A percentile compares a stretch with the other conserved stretches of the same genome.
Evolutionary conservation across 2,329 filamentous ascomycete genomes (phyloP).

Genomic region (Nothophaeocryptopus gaeumannii): DNA sequence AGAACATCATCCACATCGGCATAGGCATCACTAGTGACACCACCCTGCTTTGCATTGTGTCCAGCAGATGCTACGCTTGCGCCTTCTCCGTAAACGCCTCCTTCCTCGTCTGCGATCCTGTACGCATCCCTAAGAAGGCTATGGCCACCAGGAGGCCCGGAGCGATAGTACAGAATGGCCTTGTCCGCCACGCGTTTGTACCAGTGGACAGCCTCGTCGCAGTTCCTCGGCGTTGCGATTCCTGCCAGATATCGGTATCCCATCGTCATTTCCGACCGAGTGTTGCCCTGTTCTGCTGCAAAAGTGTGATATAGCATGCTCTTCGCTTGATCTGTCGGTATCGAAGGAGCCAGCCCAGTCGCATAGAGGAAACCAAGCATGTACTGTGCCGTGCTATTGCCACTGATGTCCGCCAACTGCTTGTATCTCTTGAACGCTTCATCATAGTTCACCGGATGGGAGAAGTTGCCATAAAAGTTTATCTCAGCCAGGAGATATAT

Average conservation of each 20-base stretch:
- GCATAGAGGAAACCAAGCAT: slow-evolving; percentile 97
- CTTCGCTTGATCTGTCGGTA: slow-evolving; percentile 83
- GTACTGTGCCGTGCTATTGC: slow-evolving; percentile 89
- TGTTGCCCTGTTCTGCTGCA: slow-evolving; percentile 78
- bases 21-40: slow-evolving; percentile 73
- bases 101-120: slow-evolving; percentile 83
- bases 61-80: slow-evolving; percentile 88
- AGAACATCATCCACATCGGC: slow-evolving; percentile 89
- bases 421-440: slow-evolving; percentile 79
- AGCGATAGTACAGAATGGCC: slow-evolving; percentile 80
- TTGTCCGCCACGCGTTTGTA: slow-evolving; percentile 95
- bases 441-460: slow-evolving; percentile 76
- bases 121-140: slow-evolving; percentile 74
- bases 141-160: slow-evolving; percentile 85
- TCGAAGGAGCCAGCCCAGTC: slow-evolving; percentile 79
- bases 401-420: slow-evolving; percentile 69
- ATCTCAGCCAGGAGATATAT: slow-evolving; percentile 87
- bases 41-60: slow-evolving; percentile 70
- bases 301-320: slow-evolving; percentile 93
- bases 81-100: slow-evolving; percentile 92
- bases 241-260: slow-evolving; percentile 82
- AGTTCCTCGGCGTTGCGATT: slow-evolving; percentile 80
- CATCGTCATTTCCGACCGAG: slow-evolving; percentile 87
- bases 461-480: slow-evolving; percentile 95
- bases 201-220: slow-evolving; percentile 78